phyloP scores from a whole-genome alignment of 2,329 filamentous ascomycete genomes.

The Botrytis deweyae region DNA sequence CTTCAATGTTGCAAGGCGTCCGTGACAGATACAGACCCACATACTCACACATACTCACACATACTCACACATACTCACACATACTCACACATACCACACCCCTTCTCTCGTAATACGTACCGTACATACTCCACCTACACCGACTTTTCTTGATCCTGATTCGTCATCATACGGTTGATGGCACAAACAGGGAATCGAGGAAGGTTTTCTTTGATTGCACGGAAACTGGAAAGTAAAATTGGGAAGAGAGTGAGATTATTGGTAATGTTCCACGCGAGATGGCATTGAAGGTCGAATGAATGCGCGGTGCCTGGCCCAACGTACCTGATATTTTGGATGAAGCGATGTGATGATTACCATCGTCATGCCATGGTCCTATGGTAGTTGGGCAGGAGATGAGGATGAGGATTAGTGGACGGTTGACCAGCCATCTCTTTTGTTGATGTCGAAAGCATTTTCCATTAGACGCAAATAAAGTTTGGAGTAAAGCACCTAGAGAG shows the following conservation, averaged over 20 bases:
- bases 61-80: neutral
- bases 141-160: slow-evolving; percentile 6
- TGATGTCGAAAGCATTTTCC: neutral
- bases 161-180: slow-evolving; percentile 11
- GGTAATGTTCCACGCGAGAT: neutral
- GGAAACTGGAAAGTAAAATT: neutral
- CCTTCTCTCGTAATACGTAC: neutral
- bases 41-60: neutral
- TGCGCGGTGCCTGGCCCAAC: neutral
- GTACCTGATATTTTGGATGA: neutral
- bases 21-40: neutral
- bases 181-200: neutral
- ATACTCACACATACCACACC: neutral
- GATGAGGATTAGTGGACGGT: too few relatives aligned
- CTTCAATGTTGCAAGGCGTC: neutral
- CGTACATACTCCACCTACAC: neutral
- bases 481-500: neutral
- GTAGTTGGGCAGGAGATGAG: too few relatives aligned
- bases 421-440: neutral
- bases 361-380: neutral
- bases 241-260: neutral
- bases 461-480: neutral
- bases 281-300: neutral
- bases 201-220: neutral
- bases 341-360: neutral